Base-by-base conservation (phyloP, 169 alveolate species). In the Theileria annulata region DNA sequence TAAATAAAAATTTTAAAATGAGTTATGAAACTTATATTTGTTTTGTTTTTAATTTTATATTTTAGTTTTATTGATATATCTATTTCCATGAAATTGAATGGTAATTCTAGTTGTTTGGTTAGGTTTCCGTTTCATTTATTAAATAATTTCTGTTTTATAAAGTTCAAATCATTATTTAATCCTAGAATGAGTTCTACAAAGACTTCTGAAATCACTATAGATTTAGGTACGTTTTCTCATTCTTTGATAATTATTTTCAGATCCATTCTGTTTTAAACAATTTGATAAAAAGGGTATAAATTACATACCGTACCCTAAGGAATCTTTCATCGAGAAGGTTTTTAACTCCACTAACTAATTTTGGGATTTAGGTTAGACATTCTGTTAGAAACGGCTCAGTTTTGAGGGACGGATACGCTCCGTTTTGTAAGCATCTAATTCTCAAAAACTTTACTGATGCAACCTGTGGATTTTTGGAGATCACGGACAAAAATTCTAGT, bases 381-480 rank as follows among this genome's bases (percentile, higher is more conserved):
- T 70, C 79, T 17, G 49, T 77, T 17, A 79, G 85, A 13, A 71
- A 77, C 42, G 71, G 71, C 1, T 17, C 37, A 0, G 49, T 30
- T 30, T 30, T 62, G 12, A 76, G 77, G 56, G 95, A 92, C 75
- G 99, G 99, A 9, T 98, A 98, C 92, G 99, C 99, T 48, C 98
- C 98, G 1, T 98, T 98, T 84, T 98, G 99, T 88, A 96, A 97
- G 71, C 99, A 98, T 85, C 64, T 98, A 31, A 96, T 97, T 87
- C 86, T 97, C 21, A 93, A 91, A 60, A 98, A 98, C 93, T 97
- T 96, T 84, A 96, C 99, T 0, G 96, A 94, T 42, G 97, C 98
- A 13, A 77, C 85, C 21, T 85, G 93, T 30, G 93, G 95, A 37
- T 77, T 95, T 15, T 69, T 97, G 0, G 95, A 92, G 71, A 97